A percentile compares a stretch with the other conserved stretches of the same genome.
Conservation (phyloP, 176 grass and related monocot species). For the Thalia dealbata region DNA sequence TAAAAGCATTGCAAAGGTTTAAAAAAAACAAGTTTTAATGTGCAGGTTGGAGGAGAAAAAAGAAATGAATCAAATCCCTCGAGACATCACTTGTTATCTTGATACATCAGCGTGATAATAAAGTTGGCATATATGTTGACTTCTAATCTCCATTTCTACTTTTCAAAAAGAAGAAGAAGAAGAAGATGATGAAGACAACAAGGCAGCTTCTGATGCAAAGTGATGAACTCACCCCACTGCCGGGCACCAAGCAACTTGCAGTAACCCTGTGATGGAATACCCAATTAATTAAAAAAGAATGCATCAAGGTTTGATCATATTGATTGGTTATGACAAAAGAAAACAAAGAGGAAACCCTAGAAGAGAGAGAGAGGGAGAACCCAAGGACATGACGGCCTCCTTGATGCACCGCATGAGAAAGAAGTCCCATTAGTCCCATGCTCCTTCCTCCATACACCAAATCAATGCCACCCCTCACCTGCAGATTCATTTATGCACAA, state of each 20-base stretch:
- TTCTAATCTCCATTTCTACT: too few species aligned
- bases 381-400: slow-evolving; percentile 96
- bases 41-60: too few species aligned
- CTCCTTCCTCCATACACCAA: slow-evolving; percentile 92
- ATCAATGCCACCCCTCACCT: slow-evolving; percentile 95
- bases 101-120: too few species aligned
- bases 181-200: background rate
- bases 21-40: too few species aligned
- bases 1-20: too few species aligned
- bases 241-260: slow-evolving; percentile 69
- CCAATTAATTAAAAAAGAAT: too few species aligned
- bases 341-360: background rate
- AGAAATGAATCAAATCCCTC: too few species aligned
- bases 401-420: slow-evolving; percentile 95
- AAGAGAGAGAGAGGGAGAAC: slow-evolving; percentile 23
- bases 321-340: background rate
- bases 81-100: too few species aligned
- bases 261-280: slow-evolving; percentile 50
- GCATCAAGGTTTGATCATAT: too few species aligned
- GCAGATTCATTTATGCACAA: slow-evolving; percentile 3
- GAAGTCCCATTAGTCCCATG: slow-evolving; percentile 91
- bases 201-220: background rate
- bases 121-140: too few species aligned
- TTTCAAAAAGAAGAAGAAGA: too few species aligned
- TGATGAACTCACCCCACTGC: slow-evolving; percentile 52